These are phyloP conservation scores for Inonotus obliquus DNA, from an alignment of 1,284 basidiomycete genomes.

Conservation along the genomic window DNA sequence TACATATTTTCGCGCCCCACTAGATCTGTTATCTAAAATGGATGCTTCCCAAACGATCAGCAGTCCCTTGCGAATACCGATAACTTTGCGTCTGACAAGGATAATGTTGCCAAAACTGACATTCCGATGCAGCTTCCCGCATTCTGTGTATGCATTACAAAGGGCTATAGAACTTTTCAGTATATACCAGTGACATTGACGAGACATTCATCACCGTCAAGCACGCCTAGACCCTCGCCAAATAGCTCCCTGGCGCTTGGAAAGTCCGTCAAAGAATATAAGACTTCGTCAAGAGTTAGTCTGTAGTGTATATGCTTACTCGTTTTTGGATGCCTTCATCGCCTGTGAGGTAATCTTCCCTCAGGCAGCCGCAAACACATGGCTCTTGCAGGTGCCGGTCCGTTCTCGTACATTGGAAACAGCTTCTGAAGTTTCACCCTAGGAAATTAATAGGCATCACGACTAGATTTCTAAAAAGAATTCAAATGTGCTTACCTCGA, in stretches of 20 bases:
- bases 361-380: background rate
- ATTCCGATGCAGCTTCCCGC: conserved; percentile 31
- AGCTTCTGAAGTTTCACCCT: too few species aligned
- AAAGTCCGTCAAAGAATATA: conserved; percentile 14
- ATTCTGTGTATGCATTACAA: conserved; percentile 24
- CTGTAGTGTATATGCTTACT: conserved; percentile 19
- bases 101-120: conserved; percentile 33
- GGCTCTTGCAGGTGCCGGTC: conserved; percentile 6
- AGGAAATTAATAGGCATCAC: too few species aligned
- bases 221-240: background rate
- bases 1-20: conserved; percentile 34
- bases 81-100: conserved; percentile 14
- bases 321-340: too few species aligned
- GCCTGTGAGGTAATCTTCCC: too few species aligned
- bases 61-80: conserved; percentile 22
- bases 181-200: background rate
- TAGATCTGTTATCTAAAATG: conserved; percentile 3
- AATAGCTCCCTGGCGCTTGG: conserved; percentile 14
- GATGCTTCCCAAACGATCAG: conserved; percentile 35
- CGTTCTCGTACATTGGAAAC: too few species aligned
- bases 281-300: conserved; percentile 18
- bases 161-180: conserved; percentile 25
- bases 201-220: background rate
- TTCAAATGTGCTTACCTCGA: too few species aligned
- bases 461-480: too few species aligned